Percentiles rank a stretch among this genome's conserved stretches.
phyloP scores from a whole-genome alignment of 257 asterid species.

The Parsonsia alboflavescens region DNA sequence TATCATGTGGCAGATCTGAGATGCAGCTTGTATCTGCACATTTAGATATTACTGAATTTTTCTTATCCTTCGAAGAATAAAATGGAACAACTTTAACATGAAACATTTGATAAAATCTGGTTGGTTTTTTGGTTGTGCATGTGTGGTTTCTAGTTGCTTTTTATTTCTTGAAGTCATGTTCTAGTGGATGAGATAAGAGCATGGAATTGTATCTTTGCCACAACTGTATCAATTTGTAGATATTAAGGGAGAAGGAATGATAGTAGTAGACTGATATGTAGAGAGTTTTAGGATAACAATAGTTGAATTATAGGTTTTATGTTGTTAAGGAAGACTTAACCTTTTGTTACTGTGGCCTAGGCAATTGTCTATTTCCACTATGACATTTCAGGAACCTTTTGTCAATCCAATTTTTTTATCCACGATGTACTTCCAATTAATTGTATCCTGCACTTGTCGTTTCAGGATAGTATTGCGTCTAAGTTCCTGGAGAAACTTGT shows the following conservation, averaged over 20 bases:
- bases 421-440: not conserved
- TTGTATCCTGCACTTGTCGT: constrained; percentile 9
- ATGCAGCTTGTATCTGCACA: not conserved
- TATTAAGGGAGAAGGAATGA: not conserved
- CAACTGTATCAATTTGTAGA: not conserved
- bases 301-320: not conserved
- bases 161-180: not conserved
- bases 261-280: not conserved
- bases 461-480: constrained; percentile 76
- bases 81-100: not conserved
- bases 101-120: not conserved
- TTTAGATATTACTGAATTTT: not conserved
- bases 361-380: not conserved
- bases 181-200: too few relatives aligned
- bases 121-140: too few relatives aligned
- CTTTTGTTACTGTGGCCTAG: not conserved
- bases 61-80: not conserved
- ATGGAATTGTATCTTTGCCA: not conserved
- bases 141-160: not conserved
- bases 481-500: constrained; percentile 73
- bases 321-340: not conserved
- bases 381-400: not conserved
- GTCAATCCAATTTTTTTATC: not conserved
- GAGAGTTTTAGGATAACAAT: not conserved
- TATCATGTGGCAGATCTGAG: not conserved